Percentiles rank a stretch among this genome's conserved stretches.
phyloP scores from a whole-genome alignment of 108 stramenopile genomes.

The Cyclotella sp. region DNA sequence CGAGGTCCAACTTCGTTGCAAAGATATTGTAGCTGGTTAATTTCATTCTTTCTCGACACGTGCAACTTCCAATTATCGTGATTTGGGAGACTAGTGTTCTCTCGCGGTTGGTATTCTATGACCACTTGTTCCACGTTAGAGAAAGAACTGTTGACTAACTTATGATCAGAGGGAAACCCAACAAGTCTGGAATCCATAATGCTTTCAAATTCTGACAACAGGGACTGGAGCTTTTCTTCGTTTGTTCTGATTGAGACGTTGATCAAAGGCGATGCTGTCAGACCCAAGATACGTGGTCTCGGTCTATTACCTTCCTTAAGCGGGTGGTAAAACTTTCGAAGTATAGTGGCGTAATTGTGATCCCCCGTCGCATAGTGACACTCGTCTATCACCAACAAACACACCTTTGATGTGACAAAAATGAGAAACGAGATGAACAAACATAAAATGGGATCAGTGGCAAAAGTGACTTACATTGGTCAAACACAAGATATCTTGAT shows the following conservation, averaged over 20 bases:
- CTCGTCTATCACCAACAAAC: constrained; percentile 67
- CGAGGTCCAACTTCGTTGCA: constrained; percentile 63
- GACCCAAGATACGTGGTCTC: constrained; percentile 60
- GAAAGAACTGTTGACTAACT: background rate
- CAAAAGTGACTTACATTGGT: constrained; percentile 4
- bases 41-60: constrained; percentile 52
- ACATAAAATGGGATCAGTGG: background rate
- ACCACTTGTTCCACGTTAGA: constrained; percentile 20
- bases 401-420: constrained; percentile 22
- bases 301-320: constrained; percentile 49
- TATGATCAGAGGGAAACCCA: constrained; percentile 26
- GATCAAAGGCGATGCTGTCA: constrained; percentile 72
- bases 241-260: constrained; percentile 47
- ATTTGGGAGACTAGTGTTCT: constrained; percentile 24
- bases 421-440: background rate
- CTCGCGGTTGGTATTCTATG: constrained; percentile 1
- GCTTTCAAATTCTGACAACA: constrained; percentile 53
- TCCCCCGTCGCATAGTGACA: constrained; percentile 67
- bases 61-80: constrained; percentile 41
- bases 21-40: constrained; percentile 53
- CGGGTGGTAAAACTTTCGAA: constrained; percentile 63
- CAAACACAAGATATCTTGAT: constrained; percentile 56
- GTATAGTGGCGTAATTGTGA: constrained; percentile 54
- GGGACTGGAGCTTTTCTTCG: constrained; percentile 53
- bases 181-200: constrained; percentile 54